Evolutionary conservation across 2,329 filamentous ascomycete genomes (phyloP), one percentile per base, ranked within the genome.

Genomic region (Mycosphaerella arachidis): DNA sequence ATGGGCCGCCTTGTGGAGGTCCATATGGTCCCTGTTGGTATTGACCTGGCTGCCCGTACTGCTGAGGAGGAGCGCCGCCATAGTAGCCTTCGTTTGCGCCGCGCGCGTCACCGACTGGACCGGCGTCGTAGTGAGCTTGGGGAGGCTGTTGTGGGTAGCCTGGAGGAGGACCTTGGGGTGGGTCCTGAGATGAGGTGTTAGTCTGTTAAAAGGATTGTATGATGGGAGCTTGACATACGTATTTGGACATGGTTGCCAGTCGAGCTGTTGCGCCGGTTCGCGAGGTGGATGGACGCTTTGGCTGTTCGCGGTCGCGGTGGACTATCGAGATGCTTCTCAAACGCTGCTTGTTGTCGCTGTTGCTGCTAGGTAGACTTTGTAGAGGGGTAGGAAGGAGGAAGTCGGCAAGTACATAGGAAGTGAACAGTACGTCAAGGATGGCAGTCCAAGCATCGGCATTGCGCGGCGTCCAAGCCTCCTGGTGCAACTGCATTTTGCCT

Each of bases 1-100:
- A 75, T 2, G 59, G 61, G 29, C 67, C 68, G 52, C 62, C 69
- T 53, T 71, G 71, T 10, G 68, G 73, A 6, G 71, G 71, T 10
- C 55, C 58, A 30, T 61, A 55, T 4, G 20, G 31, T 27, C 29
- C 33, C 50, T 57, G 56, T 31, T 56, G 55, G 24, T 62, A 55
- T 33, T 30, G 56, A 40, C 48, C 60, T 24, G 61, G 66, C 16
- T 64, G 61, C 29, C 63, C 62, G 30, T 66, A 66, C n/a, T 48
- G 56, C 45, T 62, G 62, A 12, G 61, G 66, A 2, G 63, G 55
- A 20, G 63, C 64, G 1, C 60, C 46, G 8, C 63, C 61, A 29
- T 68, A 68, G 64, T 64, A 66, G 37, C 46, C 55, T 40, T 50
- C 53, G 33, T 52, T 56, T 53, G 60, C 56, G 51, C 63, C 60